Base-by-base conservation (phyloP, 495 filamentous ascomycete species). In the Penicillium tannophilum region DNA sequence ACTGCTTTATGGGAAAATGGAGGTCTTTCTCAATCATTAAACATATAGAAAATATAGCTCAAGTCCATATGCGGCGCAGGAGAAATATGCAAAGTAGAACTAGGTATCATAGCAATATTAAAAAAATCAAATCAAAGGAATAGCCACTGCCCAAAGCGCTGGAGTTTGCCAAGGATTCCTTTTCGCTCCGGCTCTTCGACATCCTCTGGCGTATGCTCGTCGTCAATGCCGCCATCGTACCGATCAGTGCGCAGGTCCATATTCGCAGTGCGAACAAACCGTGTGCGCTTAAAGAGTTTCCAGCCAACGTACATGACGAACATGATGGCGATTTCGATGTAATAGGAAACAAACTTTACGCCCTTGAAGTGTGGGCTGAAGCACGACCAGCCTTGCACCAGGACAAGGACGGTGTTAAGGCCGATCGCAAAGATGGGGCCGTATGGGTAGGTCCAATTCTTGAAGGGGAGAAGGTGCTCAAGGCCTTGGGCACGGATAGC, bases 401-500 rank as follows among this genome's bases (percentile, higher is more conserved):
- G 75, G 28, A 87, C 76, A 8, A 87, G 76, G 28, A 86, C 75
- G 10, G 59, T 68, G 56, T 86, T 86, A 6, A 86, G 72, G 4
- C 78, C 56, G 14, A 85, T 64, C 10, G 75, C 75, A 39, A 83
- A 55, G 56, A 79, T 79, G 0, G 84, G 84, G 0, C 84, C 84
- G 51, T 66, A 77, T 0, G 84, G 84, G 60, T 87, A 85, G 0
- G 82, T 86, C 80, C 80, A 85, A 65, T 86, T 86, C 49, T 78
- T 82, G 68, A 84, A 88, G 2, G 84, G 81, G 17, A 88, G 77
- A 0, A 85, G 74, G 58, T 85, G 80, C 42, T 81, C 79, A 43
- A 84, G 80, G 17, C 77, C 76, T 56, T 86, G 84, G 7, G 60
- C 64, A 51, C 74, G 75, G 50, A 88, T 69, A 12, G 75, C 84